phyloP scores from a whole-genome alignment of 352 stramenopile genomes.

The Phytophthora pinifolia region DNA sequence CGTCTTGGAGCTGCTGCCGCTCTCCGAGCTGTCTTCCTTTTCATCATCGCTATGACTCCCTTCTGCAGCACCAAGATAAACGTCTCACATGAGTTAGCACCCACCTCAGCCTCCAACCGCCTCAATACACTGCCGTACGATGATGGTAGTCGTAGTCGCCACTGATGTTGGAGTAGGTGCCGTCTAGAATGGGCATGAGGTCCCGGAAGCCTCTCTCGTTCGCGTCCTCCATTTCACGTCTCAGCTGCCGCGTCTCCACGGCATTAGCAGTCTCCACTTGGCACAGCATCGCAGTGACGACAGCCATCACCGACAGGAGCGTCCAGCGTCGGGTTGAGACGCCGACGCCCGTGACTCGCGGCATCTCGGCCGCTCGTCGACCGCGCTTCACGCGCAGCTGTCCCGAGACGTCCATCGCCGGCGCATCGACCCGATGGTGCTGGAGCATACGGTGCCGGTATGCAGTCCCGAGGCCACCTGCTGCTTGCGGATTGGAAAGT shows the following conservation, averaged over 20 bases:
- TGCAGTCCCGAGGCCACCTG: background rate
- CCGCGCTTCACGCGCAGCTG: background rate
- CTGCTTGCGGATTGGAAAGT: constrained; percentile 10
- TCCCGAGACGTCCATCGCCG: background rate
- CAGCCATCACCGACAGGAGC: constrained; percentile 7
- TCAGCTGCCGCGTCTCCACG: constrained; percentile 2
- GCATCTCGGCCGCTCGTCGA: constrained; percentile 7
- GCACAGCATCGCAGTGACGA: constrained; percentile 15
- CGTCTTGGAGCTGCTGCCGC: constrained; percentile 22
- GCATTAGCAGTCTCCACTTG: constrained; percentile 9
- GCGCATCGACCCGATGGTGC: constrained; percentile 10
- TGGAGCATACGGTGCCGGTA: constrained; percentile 3
- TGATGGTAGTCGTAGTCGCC: constrained; percentile 19
- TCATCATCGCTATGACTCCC: constrained; percentile 17
- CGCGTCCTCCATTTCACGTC: background rate
- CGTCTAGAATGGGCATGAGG: constrained; percentile 29
- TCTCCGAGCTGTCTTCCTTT: constrained; percentile 15
- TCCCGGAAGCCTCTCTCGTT: constrained; percentile 6
- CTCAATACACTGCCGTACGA: constrained; percentile 12
- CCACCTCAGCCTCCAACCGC: background rate
- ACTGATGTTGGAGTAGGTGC: constrained; percentile 13
- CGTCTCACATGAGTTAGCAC: background rate
- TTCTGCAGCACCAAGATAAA: constrained; percentile 13
- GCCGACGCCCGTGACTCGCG: background rate
- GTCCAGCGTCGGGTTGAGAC: constrained; percentile 10